Base-by-base conservation (phyloP, 495 filamentous ascomycete species). In the Letharia columbiana region DNA sequence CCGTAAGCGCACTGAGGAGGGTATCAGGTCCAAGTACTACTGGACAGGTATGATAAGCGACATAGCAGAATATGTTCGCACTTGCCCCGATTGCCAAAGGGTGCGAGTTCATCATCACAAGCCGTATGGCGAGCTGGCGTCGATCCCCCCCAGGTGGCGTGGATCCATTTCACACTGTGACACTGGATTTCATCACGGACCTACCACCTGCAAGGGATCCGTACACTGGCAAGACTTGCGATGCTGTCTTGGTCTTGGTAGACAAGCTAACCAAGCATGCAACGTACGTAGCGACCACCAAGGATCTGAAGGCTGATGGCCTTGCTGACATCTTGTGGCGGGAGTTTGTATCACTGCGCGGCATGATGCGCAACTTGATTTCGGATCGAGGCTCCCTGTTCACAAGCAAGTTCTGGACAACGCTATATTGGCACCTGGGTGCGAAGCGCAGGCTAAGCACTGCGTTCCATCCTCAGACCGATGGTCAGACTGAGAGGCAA, bases 231-330 rank as follows among this genome's bases (percentile, higher is more conserved):
- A 47, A 40, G 7, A 61, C 57, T 2, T 62, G 62, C 33, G 47
- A 72, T 58, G 0, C 60, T 11, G 69, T 71, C 13, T 40, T 73
- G 7, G 69, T 73, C 1, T 62, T 72, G n/a, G 52, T 71, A 4
- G 56, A 71, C 45, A 57, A 57, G 31, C 66, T 64, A 13, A 68
- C 47, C 2, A 73, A 73, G 33, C 62, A 65, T 8, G 41, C n/a
- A 10, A 59, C 41, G 4, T 71, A 73, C 41, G 6, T 70, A 0
- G 10, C 58, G 18, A 40, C 4, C n/a, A 67, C 7, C 4, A 68
- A 67, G 17, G 61, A n/a, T 33, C 68, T 7, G 44, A 23, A 7
- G 8, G 20, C 20, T 1, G 20, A 49, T 10, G 9, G 20, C 1
- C 45, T 49, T 49, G 8, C 20, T 9, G 40, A 67, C 9, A 7